Evolutionary conservation across 371 early-diverging fungal species (phyloP).

Genomic region (Astathelohania contejeani): DNA sequence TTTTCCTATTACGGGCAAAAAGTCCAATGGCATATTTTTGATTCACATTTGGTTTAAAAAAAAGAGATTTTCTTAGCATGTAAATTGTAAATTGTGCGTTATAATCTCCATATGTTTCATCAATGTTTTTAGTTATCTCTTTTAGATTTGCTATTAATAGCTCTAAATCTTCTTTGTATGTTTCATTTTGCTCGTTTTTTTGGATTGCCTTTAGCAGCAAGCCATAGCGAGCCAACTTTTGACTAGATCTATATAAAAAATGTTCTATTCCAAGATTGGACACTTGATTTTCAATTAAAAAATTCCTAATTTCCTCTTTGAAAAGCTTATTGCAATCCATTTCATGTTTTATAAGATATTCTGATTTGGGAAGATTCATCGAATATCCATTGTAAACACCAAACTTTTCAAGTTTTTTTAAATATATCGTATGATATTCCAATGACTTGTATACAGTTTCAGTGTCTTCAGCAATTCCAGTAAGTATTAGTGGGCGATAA

Average conservation of each 20-base stretch:
- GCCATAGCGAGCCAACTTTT: conserved; percentile 46
- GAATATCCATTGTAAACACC: conserved; percentile 30
- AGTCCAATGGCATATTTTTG: not conserved
- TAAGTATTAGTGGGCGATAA: conserved; percentile 2
- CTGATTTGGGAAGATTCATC: conserved; percentile 26
- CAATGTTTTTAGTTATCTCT: conserved; percentile 22
- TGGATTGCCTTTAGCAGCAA: conserved; percentile 43
- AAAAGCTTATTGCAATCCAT: conserved; percentile 23
- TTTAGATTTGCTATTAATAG: conserved; percentile 20
- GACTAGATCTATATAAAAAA: conserved; percentile 47
- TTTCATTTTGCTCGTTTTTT: conserved; percentile 37
- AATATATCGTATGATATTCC: conserved; percentile 36
- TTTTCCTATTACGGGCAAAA: conserved; percentile 4
- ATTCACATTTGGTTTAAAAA: conserved; percentile 12
- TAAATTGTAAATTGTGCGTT: conserved; percentile 38
- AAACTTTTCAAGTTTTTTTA: conserved; percentile 12
- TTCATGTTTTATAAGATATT: conserved; percentile 37
- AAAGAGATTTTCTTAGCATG: conserved; percentile 23
- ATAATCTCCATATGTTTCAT: conserved; percentile 25
- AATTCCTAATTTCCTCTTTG: conserved; percentile 26
- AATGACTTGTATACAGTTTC: conserved; percentile 7
- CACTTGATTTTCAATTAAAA: conserved; percentile 28
- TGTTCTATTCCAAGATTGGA: conserved; percentile 42
- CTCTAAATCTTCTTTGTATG: conserved; percentile 10
- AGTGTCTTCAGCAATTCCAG: conserved; percentile 7